A percentile compares a stretch with the other conserved stretches of the same genome.
phyloP scores from a whole-genome alignment of 169 alveolate species.

The Plasmodium gonderi region DNA sequence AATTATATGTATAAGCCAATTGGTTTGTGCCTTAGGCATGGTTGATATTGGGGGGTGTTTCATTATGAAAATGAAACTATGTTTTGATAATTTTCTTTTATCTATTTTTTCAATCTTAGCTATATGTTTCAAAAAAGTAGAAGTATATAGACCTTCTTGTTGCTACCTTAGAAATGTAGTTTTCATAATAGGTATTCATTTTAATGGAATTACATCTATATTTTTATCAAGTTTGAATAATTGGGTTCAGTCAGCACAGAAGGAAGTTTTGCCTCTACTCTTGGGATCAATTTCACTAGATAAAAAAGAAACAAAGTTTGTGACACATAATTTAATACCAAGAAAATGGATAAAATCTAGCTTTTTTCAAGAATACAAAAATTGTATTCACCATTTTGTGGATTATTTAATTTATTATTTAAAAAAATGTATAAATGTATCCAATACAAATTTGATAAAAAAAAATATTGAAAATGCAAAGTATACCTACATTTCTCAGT shows the following conservation, averaged over 20 bases:
- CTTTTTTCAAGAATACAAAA: conserved; percentile 53
- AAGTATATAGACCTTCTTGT: conserved; percentile 69
- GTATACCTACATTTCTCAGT: conserved; percentile 52
- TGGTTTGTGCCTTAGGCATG: conserved; percentile 72
- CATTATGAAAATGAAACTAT: conserved; percentile 64
- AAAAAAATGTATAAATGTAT: conserved; percentile 64
- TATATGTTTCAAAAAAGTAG: conserved; percentile 66
- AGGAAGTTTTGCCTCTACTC: not conserved
- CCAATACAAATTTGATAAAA: conserved; percentile 44
- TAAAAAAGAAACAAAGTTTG: not conserved
- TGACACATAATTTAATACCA: conserved; percentile 34
- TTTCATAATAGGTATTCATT: conserved; percentile 43
- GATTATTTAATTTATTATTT: conserved; percentile 53
- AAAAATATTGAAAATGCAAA: conserved; percentile 65
- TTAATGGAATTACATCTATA: conserved; percentile 72
- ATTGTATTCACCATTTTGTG: conserved; percentile 54
- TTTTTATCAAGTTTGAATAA: conserved; percentile 44
- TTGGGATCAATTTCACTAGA: not conserved
- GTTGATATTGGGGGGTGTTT: conserved; percentile 63
- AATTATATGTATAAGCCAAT: conserved; percentile 42
- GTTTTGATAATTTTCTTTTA: conserved; percentile 42
- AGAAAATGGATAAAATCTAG: conserved; percentile 53
- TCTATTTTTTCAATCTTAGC: conserved; percentile 64
- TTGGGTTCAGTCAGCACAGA: conserved; percentile 52
- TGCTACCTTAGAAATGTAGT: conserved; percentile 48